Percentiles rank a stretch among this genome's conserved stretches.
Evolutionary conservation across 225 moss, liverwort and hornwort genomes (phyloP).

Genomic region (Pseudisothecium myosuroides): DNA sequence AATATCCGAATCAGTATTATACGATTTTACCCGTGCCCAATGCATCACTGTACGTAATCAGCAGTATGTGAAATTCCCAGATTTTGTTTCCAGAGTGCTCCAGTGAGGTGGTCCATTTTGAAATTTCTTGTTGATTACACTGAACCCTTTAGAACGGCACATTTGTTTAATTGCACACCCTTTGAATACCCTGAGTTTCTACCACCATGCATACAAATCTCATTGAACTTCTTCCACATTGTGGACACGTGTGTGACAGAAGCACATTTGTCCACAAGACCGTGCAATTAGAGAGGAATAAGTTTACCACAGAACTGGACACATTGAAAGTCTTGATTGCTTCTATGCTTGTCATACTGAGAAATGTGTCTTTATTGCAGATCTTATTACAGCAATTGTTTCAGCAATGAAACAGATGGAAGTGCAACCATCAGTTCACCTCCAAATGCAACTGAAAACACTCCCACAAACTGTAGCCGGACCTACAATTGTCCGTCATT

Average conservation of each 20-base stretch:
- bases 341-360: background rate
- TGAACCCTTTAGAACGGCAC: background rate
- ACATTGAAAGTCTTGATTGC: background rate
- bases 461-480: slow-evolving; percentile 31
- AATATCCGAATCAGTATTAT: slow-evolving; percentile 10
- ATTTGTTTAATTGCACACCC: background rate
- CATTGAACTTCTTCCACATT: background rate
- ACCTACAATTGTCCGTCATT: slow-evolving; percentile 23
- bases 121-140: background rate
- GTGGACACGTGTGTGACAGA: background rate
- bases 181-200: background rate
- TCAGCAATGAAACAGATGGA: slow-evolving; percentile 26
- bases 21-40: background rate
- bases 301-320: background rate
- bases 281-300: background rate
- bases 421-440: slow-evolving; percentile 29
- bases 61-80: background rate
- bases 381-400: slow-evolving; percentile 32
- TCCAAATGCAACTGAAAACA: slow-evolving; percentile 32
- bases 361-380: background rate
- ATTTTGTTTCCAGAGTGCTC: background rate
- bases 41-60: slow-evolving; percentile 16
- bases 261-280: background rate
- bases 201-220: background rate
- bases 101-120: background rate